A percentile compares a stretch with the other conserved stretches of the same genome.
Conservation (phyloP, 176 grass and related monocot species). For the Miscanthus lutarioriparius region DNA sequence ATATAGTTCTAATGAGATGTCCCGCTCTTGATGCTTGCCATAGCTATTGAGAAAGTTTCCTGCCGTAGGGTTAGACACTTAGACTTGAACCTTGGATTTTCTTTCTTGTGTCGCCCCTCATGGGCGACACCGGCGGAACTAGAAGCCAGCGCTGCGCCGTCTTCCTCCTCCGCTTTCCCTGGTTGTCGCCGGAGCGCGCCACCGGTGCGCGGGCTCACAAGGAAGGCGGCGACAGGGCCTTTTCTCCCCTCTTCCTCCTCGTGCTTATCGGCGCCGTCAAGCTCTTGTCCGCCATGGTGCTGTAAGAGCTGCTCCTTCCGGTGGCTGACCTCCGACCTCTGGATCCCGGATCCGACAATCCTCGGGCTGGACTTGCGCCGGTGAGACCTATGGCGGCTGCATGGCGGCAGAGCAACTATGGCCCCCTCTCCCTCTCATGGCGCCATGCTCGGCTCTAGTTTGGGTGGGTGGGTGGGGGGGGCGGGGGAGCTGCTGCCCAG, state of each 20-base stretch:
- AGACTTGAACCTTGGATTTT: background rate
- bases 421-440: too few relatives aligned
- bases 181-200: background rate
- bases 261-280: background rate
- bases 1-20: slow-evolving; percentile 23
- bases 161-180: background rate
- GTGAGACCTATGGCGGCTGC: background rate
- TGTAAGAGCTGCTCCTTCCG: background rate
- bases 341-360: background rate
- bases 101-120: background rate
- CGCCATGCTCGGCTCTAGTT: too few relatives aligned
- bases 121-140: background rate
- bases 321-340: background rate
- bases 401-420: too few relatives aligned
- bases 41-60: background rate
- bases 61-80: background rate
- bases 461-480: too few relatives aligned
- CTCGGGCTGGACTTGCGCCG: background rate
- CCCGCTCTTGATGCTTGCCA: background rate
- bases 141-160: background rate
- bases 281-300: background rate
- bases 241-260: background rate
- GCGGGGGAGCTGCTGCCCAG: too few relatives aligned
- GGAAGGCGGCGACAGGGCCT: background rate
- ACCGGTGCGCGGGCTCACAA: background rate